Conservation (phyloP, 306 rosid genomes). For the Cicer cuneatum region DNA sequence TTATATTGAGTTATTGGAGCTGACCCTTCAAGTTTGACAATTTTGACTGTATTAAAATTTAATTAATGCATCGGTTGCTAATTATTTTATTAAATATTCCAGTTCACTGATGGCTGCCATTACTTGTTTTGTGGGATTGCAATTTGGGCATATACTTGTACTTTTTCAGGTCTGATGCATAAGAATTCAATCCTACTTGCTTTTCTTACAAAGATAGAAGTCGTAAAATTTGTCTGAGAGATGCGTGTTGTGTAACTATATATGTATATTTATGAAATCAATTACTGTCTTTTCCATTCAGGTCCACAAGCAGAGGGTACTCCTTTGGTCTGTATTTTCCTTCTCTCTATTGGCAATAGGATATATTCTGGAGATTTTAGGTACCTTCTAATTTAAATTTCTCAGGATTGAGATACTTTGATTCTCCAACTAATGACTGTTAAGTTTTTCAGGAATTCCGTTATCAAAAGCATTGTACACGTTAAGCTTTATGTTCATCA, state of each 20-base stretch:
- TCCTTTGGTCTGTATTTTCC: conserved; percentile 63
- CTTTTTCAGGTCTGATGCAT: conserved; percentile 60
- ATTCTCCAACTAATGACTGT: conserved; percentile 42
- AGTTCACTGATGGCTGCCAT: conserved; percentile 83
- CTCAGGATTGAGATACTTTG: conserved; percentile 13
- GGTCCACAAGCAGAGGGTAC: conserved; percentile 65
- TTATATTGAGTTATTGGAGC: conserved; percentile 6
- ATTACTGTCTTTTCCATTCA: conserved; percentile 47
- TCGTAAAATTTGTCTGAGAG: conserved; percentile 25
- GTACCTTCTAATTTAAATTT: conserved; percentile 48
- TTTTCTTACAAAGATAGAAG: conserved; percentile 26
- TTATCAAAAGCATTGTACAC: conserved; percentile 78
- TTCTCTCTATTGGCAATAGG: conserved; percentile 60
- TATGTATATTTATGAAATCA: conserved; percentile 37
- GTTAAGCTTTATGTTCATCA: conserved; percentile 73
- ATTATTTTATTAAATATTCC: conserved; percentile 48
- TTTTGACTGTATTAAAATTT: conserved; percentile 29
- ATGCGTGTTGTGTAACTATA: conserved; percentile 4
- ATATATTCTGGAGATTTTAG: conserved; percentile 62
- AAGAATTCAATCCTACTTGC: conserved; percentile 7
- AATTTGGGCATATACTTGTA: conserved; percentile 70
- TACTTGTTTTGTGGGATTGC: conserved; percentile 77
- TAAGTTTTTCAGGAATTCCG: conserved; percentile 68
- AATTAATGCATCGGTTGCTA: conserved; percentile 37
- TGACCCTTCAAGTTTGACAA: conserved; percentile 5